Base-by-base conservation (phyloP, 495 filamentous ascomycete species). In the Aspergillus bridgeri region DNA sequence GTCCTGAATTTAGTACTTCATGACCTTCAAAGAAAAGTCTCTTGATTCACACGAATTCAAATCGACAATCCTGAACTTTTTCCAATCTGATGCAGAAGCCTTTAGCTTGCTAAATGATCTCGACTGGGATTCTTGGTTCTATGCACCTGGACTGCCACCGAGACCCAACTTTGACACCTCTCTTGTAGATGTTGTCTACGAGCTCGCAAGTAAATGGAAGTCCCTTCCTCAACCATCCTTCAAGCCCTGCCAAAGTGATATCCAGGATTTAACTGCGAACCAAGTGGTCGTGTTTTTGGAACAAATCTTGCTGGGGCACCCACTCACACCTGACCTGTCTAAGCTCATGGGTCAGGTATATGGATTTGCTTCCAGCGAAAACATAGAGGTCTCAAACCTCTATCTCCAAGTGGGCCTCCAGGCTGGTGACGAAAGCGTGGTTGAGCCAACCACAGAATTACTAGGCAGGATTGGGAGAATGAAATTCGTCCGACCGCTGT, bases 41-140 rank as follows among this genome's bases (percentile, higher is more conserved):
- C 79, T 98, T 8, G 90, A 96, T 65, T 95, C 91, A 0, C 92
- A 86, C 59, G 91, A 98, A 55, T 98, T 98, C 81, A 94, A 90
- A 72, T 77, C 86, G 27, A 92, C 90, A 11, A 83, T 96, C 47
- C 66, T 95, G 23, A 83, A 88, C 20, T 98, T 96, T 81, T 97
- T 96, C 66, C 64, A 77, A 45, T 71, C 76, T 0, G 89, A 95
- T 51, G 67, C 79, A 15, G 82, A 85, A 42, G 83, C 86, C 27
- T 81, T 86, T 18, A 85, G 86, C 64, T 79, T 85, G 15, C 74
- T 96, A 45, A 75, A 82, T 3, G 76, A 77, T 1, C 79, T 96
- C 33, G 90, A 96, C 64, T 98, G 93, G 93, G 86, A 97, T 43
- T 79, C 77, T 8, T 90, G 89, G 79, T 94, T 96, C 75, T 93